Evolutionary conservation across 139 green algal species (phyloP).

Genomic region (Gonium pectorale): DNA sequence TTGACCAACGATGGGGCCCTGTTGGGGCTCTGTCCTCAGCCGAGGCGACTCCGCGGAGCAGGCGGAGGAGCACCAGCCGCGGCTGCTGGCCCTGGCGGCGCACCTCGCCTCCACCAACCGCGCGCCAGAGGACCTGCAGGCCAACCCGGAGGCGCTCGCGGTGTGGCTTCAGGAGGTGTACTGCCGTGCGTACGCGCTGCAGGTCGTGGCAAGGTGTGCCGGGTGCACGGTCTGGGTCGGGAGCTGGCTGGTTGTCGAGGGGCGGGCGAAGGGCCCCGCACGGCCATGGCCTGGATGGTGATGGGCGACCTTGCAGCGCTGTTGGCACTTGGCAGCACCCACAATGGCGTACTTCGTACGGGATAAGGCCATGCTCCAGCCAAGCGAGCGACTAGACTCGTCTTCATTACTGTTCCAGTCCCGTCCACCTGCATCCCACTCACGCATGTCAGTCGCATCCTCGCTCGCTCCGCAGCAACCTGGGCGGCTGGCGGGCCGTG

Average conservation of each 20-base stretch:
- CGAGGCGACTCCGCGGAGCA: neutral
- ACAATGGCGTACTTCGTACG: too few relatives aligned
- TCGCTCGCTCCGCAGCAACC: constrained; percentile 42
- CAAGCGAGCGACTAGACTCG: too few relatives aligned
- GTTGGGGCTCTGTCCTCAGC: too few relatives aligned
- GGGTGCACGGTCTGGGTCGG: neutral
- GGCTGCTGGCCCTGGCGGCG: constrained; percentile 26
- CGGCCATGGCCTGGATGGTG: too few relatives aligned
- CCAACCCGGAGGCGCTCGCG: constrained; percentile 27
- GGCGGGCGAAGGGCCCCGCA: too few relatives aligned
- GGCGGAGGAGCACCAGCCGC: neutral
- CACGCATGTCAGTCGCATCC: too few relatives aligned
- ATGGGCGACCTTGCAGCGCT: too few relatives aligned
- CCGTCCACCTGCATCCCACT: too few relatives aligned
- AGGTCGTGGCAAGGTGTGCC: constrained; percentile 47
- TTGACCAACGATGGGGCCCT: too few relatives aligned
- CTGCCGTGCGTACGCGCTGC: constrained; percentile 45
- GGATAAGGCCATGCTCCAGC: too few relatives aligned
- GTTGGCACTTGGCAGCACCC: too few relatives aligned
- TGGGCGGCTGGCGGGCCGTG: constrained; percentile 22
- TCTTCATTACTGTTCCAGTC: too few relatives aligned
- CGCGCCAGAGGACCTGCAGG: constrained; percentile 30
- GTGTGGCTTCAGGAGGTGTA: constrained; percentile 52
- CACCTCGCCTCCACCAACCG: constrained; percentile 39
- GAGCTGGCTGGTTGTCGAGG: neutral